These are phyloP conservation scores for Plasmodium cynomolgi DNA, from an alignment of 169 alveolate genomes.

Conservation along the genomic window DNA sequence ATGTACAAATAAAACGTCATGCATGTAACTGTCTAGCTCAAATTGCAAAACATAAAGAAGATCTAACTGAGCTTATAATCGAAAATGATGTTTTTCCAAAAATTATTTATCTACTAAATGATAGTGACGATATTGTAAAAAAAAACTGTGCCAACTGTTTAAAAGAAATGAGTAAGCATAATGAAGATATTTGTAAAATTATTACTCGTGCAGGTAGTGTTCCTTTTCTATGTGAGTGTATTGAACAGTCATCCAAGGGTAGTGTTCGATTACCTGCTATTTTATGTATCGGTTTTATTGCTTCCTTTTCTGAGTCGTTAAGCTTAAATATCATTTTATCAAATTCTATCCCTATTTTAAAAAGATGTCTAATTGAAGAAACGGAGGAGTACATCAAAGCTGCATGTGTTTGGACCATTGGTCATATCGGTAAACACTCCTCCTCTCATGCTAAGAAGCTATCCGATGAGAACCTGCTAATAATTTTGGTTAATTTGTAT, in stretches of 20 bases:
- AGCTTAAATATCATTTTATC: conserved; percentile 66
- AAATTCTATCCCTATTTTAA: conserved; percentile 44
- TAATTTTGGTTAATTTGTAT: conserved; percentile 51
- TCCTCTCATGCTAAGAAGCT: conserved; percentile 62
- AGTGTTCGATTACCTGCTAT: conserved; percentile 46
- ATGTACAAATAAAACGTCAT: conserved; percentile 33
- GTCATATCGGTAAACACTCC: conserved; percentile 68
- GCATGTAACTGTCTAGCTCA: conserved; percentile 59
- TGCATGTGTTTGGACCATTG: conserved; percentile 52
- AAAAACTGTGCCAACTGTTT: conserved; percentile 62
- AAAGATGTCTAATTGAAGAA: conserved; percentile 51
- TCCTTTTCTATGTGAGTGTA: conserved; percentile 67
- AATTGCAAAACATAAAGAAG: conserved; percentile 74
- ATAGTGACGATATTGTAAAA: conserved; percentile 65
- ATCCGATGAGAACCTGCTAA: conserved; percentile 44
- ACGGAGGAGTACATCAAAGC: conserved; percentile 56
- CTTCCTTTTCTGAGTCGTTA: conserved; percentile 54
- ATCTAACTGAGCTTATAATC: conserved; percentile 48
- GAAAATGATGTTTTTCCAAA: conserved; percentile 66
- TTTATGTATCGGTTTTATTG: conserved; percentile 62
- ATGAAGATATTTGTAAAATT: conserved; percentile 69
- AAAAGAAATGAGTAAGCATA: conserved; percentile 74
- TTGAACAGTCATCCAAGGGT: conserved; percentile 38
- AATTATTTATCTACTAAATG: conserved; percentile 51
- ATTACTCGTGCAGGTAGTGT: conserved; percentile 65